Evolutionary conservation across 768 basidiomycete genomes (phyloP).

Genomic region (Porpolomopsis calyptriformis): DNA sequence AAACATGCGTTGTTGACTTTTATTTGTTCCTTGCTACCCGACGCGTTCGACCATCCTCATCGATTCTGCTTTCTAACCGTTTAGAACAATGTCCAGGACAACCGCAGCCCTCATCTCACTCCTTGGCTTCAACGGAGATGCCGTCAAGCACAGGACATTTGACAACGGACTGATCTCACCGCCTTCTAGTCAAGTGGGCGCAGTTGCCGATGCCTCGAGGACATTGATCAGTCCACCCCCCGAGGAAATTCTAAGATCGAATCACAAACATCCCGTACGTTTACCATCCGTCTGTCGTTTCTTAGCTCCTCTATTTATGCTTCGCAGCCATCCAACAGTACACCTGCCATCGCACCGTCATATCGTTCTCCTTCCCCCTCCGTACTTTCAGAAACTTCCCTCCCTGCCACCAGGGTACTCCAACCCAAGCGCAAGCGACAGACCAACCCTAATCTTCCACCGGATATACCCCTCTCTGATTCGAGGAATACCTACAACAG

Average conservation of each 20-base stretch:
- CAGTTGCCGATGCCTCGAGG: slow-evolving; percentile 20
- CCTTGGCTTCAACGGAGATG: background rate
- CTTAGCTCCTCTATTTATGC: slow-evolving; percentile 2
- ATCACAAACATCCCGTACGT: slow-evolving; percentile 14
- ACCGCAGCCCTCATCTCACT: background rate
- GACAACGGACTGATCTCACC: background rate
- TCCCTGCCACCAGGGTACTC: slow-evolving; percentile 6
- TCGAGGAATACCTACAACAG: background rate
- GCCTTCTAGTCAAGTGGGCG: slow-evolving; percentile 6
- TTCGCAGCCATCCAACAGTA: slow-evolving; percentile 8
- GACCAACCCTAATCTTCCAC: background rate
- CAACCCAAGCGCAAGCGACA: slow-evolving; percentile 32
- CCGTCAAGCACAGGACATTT: background rate
- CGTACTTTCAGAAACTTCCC: slow-evolving; percentile 13
- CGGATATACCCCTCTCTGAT: background rate
- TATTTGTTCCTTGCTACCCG: background rate
- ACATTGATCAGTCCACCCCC: slow-evolving; percentile 52
- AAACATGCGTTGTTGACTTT: background rate
- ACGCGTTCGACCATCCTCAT: background rate
- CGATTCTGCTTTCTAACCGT: background rate
- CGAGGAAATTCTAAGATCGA: slow-evolving; percentile 35
- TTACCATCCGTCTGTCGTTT: slow-evolving; percentile 15
- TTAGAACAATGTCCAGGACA: background rate
- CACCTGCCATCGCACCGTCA: slow-evolving; percentile 9
- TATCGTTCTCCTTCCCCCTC: slow-evolving; percentile 17